A percentile compares a stretch with the other conserved stretches of the same genome.
phyloP scores from a whole-genome alignment of 2,329 filamentous ascomycete species.

The Cladorrhinum sp. region DNA sequence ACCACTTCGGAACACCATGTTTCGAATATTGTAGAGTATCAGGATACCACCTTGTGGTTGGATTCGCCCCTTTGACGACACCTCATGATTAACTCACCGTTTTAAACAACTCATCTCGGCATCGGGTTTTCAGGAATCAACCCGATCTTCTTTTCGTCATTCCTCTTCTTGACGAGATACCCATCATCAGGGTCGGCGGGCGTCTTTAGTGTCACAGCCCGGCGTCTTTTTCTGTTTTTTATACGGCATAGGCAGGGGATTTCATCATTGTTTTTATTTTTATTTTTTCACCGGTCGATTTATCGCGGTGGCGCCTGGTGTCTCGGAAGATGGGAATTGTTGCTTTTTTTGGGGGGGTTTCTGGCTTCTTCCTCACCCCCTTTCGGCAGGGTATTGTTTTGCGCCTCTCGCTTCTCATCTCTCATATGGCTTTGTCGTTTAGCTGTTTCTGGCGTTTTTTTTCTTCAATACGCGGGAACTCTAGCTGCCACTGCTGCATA shows the following conservation, averaged over 20 bases:
- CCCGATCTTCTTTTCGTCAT: conserved; percentile 7
- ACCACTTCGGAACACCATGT: conserved; percentile 6
- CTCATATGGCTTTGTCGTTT: conserved; percentile 13
- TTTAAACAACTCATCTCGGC: conserved; percentile 21
- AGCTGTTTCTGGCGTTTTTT: conserved; percentile 13
- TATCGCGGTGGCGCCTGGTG: conserved; percentile 24
- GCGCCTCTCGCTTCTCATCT: conserved; percentile 7
- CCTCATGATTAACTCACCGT: conserved; percentile 16
- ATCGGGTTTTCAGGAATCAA: conserved; percentile 14
- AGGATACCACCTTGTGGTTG: conserved; percentile 29
- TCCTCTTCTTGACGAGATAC: conserved; percentile 2
- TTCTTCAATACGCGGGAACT: not conserved
- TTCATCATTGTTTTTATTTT: conserved; percentile 15
- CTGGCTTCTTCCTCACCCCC: conserved; percentile 12
- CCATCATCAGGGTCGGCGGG: conserved; percentile 12
- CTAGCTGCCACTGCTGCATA: conserved; percentile 18
- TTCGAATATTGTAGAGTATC: conserved; percentile 20
- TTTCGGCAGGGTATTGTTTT: conserved; percentile 4
- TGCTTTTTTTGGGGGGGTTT: conserved; percentile 6
- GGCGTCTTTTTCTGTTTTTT: conserved; percentile 8
- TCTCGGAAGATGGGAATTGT: conserved; percentile 18
- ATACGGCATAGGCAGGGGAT: conserved; percentile 18
- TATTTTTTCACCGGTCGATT: conserved; percentile 15
- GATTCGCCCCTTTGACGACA: conserved; percentile 25
- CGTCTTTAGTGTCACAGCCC: conserved; percentile 11